Evolutionary conservation across 176 grass and related monocot genomes (phyloP), one percentile per base, ranked within the genome.

Genomic region (Echinochloa phyllopogon): DNA sequence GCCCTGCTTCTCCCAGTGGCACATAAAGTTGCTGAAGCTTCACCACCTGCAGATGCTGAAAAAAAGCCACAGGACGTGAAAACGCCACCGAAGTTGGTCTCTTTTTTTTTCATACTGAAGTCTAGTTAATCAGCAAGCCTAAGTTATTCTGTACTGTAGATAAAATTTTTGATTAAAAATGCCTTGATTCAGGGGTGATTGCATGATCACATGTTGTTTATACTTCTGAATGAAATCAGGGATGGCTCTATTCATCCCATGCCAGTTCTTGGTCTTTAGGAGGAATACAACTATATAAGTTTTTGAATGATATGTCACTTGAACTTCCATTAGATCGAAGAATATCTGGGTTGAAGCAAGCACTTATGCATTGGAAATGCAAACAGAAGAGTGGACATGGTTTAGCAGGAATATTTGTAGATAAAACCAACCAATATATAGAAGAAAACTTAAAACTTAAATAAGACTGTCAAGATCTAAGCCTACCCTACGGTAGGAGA

Each of bases 31-130:
- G 13, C 60, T 75, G 92, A 67, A 74, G 60, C 78, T 83, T 58
- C 44, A 29, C 29, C 65, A 78, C 44, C 42, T 48, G 52, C 67
- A 77, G 87, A 90, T 86, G 27, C 69, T 84, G 81, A 76, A 64
- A 93, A 94, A 76, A 92, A 15, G 33, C 88, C 82, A 62, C 76
- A 86, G 53, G 88, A 92, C 75, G 74, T 2, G 10, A 95, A 92
- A 69, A 87, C 53, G 86, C 62, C 51, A 64, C 86, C 74, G 82
- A 91, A 94, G 92, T 94, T 78, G 49, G 69, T 64, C 66, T 47
- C 59, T 43, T 48, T 80, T 87, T 72, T 69, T 57, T 83, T 87
- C 39, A 84, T 74, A 37, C 11, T 24, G 8, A 69, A 69, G 25
- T 70, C 48, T 73, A 85, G 25, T 87, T 84, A 74, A 66, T 86